A percentile compares a stretch with the other conserved stretches of the same genome.
These are phyloP conservation scores for Mortierella sp. DNA, from an alignment of 371 early-diverging fungal genomes.

Conservation along the genomic window DNA sequence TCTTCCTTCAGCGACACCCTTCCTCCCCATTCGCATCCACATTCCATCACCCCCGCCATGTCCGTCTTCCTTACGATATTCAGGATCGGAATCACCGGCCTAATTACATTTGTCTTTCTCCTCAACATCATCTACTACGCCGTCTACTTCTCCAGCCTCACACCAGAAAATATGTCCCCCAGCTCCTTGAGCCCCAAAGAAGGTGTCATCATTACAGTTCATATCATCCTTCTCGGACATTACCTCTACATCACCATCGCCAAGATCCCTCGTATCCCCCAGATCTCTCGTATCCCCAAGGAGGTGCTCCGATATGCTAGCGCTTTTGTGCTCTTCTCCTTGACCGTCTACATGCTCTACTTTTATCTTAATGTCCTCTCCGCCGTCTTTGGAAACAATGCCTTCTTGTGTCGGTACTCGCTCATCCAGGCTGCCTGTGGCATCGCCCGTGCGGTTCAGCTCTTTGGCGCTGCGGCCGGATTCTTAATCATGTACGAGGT, in stretches of 20 bases:
- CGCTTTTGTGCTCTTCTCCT: constrained; percentile 6
- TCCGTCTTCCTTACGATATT: background rate
- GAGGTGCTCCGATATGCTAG: constrained; percentile 1
- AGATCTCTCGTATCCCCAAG: background rate
- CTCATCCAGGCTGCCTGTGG: no score
- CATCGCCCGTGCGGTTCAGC: background rate
- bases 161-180: background rate
- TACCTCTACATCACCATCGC: constrained; percentile 7
- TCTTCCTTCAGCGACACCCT: background rate
- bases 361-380: background rate
- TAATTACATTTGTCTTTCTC: constrained; percentile 2
- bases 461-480: background rate
- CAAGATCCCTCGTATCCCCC: background rate
- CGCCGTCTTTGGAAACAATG: background rate
- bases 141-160: background rate
- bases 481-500: constrained; percentile 8
- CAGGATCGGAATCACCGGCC: background rate
- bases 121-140: no score
- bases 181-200: background rate
- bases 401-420: background rate
- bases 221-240: background rate
- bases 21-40: background rate
- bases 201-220: background rate
- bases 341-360: constrained; percentile 17
- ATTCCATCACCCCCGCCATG: constrained; percentile 2